Evolutionary conservation across 2,329 filamentous ascomycete genomes (phyloP), one percentile per base, ranked within the genome.

Genomic region (Dothistroma septosporum): DNA sequence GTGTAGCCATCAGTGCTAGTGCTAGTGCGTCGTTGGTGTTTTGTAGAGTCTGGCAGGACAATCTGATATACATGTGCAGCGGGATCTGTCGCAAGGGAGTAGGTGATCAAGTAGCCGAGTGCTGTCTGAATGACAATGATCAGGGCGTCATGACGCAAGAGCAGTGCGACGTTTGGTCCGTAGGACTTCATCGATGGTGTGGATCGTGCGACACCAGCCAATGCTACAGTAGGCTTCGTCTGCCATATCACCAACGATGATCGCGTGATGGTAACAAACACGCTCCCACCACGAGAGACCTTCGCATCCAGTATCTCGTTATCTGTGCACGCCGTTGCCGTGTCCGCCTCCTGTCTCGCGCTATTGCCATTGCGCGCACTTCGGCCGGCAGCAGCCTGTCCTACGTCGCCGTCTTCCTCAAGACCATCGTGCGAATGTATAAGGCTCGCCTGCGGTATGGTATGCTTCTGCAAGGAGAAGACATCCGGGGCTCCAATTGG

Each of bases 181-280:
- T 97, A 97, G 1, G 87, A 88, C 62, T 85, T 81, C 50, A 97
- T 77, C 0, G 94, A 99, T 37, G 86, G 82, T 55, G 84, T 79
- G 53, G 94, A 97, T 66, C 94, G 89, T 61, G 92, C 83, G 53
- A 97, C 87, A 28, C 92, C 85, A 61, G 92, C 92, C 57, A 97
- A 84, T 32, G 97, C 86, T 24, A 92, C 92, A 57, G 91, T 92
- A 53, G 94, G 94, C 89, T 96, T 75, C 58, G 91, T 93, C 78
- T 99, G 94, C 94, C 94, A 99, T 67, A 99, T 83, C n/a, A 90
- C 91, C 74, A 99, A 85, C 12, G 90, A 89, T 1, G 90, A 90
- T 5, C 84, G 79, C 0, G 93, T 97, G 72, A 97, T 91, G 52
- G 91, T 91, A 55, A 90, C 90, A 76, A 99, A 97, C 63, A 89